phyloP scores from a whole-genome alignment of 2,329 filamentous ascomycete species.

The Nothophoma quercina region DNA sequence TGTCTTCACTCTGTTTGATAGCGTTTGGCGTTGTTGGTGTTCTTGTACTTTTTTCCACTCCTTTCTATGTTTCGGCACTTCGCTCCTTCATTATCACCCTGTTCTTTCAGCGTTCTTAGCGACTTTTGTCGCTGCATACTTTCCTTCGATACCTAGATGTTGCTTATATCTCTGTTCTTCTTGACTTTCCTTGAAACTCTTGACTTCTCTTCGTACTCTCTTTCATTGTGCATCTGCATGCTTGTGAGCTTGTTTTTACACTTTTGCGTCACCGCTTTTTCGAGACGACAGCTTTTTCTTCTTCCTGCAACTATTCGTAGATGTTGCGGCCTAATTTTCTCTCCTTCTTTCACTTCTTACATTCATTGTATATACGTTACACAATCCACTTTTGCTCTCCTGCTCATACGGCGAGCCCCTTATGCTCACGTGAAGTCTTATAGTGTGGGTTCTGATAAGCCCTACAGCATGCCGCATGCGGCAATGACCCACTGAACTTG shows the following conservation, averaged over 20 bases:
- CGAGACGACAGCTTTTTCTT: neutral
- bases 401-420: neutral
- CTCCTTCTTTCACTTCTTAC: constrained; percentile 25
- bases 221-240: constrained; percentile 10
- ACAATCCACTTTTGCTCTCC: constrained; percentile 2
- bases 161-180: neutral
- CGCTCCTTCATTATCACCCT: constrained; percentile 2
- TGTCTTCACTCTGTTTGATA: constrained; percentile 4
- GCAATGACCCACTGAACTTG: neutral
- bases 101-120: constrained; percentile 4
- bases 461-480: constrained; percentile 10
- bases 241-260: neutral
- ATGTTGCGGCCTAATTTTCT: neutral
- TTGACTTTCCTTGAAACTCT: constrained; percentile 17
- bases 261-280: constrained; percentile 3
- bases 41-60: constrained; percentile 27
- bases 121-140: constrained; percentile 4
- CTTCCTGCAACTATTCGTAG: neutral
- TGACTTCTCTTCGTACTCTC: constrained; percentile 11
- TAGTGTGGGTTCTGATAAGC: neutral
- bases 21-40: constrained; percentile 25
- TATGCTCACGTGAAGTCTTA: constrained; percentile 1
- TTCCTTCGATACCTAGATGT: constrained; percentile 10
- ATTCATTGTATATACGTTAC: constrained; percentile 24
- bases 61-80: constrained; percentile 5